Base-by-base conservation (phyloP, 1,284 basidiomycete species). In the Pulveroboletus ridleyi region DNA sequence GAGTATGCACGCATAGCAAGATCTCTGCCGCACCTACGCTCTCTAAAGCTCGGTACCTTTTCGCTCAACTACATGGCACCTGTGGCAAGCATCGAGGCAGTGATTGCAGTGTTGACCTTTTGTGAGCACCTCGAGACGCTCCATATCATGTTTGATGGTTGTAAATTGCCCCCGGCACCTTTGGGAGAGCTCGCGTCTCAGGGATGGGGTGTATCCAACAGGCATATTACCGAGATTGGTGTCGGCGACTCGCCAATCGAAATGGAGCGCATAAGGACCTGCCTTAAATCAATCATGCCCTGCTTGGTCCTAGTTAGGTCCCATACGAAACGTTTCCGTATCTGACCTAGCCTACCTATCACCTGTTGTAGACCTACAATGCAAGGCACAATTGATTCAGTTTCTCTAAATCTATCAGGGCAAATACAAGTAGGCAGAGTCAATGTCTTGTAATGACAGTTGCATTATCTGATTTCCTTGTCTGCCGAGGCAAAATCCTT, bases 401-500 rank as follows among this genome's bases (percentile, higher is more conserved):
- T 29, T 29, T 4, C 29, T 29, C 29, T 6, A 29, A 29, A 29
- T 29, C 4, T 29, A 29, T 29, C 29, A 29, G 29, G 29, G 29
- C 4, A 29, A 29, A 29, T 29, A 29, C 6, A 6, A 29, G 29
- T 29, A 4, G 29, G 29, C 29, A 29, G 29, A 29, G 4, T 29
- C 29, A 29, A 29, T 29, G 29, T 29, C 29, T 29, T 29, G 29
- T 29, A 29, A 29, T 29, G 29, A 29, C 29, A 29, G 29, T 72
- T 74, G 50, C 77, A 82, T 68, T 78, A 82, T 67, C 69, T 83
- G 68, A 70, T 79, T 64, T 76, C 77, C 62, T 68, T 80, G 63
- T 77, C 79, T 57, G 79, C 81, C 18, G 78, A 80, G 59, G 66
- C 75, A 71, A 89, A 82, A 69, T 88, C 91, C 13, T 90, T 87